Percentiles rank a stretch among this genome's conserved stretches.
Evolutionary conservation across 2,329 filamentous ascomycete genomes (phyloP).

Genomic region (Dactylonectria macrodidyma): DNA sequence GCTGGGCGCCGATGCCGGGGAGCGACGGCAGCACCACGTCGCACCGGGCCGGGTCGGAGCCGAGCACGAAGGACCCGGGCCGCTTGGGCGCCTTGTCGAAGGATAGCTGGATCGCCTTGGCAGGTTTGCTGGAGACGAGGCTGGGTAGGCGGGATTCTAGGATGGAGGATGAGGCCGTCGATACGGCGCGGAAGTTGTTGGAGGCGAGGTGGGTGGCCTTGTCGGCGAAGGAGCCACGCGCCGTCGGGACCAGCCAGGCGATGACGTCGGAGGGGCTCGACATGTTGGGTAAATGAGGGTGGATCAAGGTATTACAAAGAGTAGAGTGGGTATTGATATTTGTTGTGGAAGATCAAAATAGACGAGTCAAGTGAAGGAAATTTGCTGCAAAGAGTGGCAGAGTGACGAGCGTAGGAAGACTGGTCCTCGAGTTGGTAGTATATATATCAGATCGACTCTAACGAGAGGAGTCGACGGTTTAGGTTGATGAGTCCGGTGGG

Average conservation of each 20-base stretch:
- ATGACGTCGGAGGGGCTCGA: conserved; percentile 50
- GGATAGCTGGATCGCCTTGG: conserved; percentile 53
- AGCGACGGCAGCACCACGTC: conserved; percentile 56
- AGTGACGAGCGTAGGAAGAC: conserved; percentile 28
- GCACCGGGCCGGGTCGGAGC: conserved; percentile 54
- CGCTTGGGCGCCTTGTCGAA: conserved; percentile 53
- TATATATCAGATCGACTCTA: conserved; percentile 36
- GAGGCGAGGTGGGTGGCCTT: conserved; percentile 51
- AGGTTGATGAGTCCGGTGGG: neutral
- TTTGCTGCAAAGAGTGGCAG: conserved; percentile 32
- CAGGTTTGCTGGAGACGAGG: conserved; percentile 45
- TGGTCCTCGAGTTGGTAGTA: conserved; percentile 21
- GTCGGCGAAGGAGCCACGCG: conserved; percentile 52
- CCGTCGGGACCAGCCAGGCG: conserved; percentile 58
- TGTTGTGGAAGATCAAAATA: conserved; percentile 18
- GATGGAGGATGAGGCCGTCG: conserved; percentile 42
- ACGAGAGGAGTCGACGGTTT: conserved; percentile 42
- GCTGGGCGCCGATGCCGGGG: conserved; percentile 53
- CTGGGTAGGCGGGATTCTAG: conserved; percentile 50
- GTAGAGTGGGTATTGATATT: conserved; percentile 25
- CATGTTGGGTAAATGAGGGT: conserved; percentile 27
- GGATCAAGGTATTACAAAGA: conserved; percentile 25
- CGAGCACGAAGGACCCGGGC: conserved; percentile 56
- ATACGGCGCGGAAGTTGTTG: conserved; percentile 49
- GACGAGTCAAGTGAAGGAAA: neutral